Evolutionary conservation across 306 rosid genomes (phyloP), one percentile per base, ranked within the genome.

Genomic region (Dryas drummondii): DNA sequence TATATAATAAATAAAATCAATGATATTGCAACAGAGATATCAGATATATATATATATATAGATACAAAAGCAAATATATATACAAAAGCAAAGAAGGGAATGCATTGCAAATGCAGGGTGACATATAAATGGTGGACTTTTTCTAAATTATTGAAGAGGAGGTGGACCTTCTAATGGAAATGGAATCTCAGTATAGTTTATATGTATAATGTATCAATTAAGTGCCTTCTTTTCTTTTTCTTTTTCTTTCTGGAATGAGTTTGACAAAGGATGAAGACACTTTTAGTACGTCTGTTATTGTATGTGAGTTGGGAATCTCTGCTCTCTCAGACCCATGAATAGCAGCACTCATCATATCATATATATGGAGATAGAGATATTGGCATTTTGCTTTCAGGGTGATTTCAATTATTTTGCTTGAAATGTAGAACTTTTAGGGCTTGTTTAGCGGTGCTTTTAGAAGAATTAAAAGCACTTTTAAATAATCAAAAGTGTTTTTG

Each of bases 301-400:
- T 8, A 9, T 10, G 57, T 59, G 50, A 56, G 19, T 57, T 46
- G 13, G 74, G 84, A 76, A 76, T 76, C 80, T 54, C 67, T 37
- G 71, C 54, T 9, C 70, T 62, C 44, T 61, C 45, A 50, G 71
- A 80, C 80, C 50, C 57, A 61, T 80, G 76, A 75, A 80, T 75
- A 69, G 83, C 26, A 37, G 44, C 42, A 6, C 3, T 14, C 70
- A 37, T 51, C n/a, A 49, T 47, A 44, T 17, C 37, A 71, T 41
- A 15, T 53, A 12, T 6, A 9, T 3, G 13, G 26, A 11, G 27
- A 68, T 58, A 9, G 79, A 17, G 26, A 10, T 17, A 47, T 66
- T 22, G 41, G 13, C 41, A 3, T n/a, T 1, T 59, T 57, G 40
- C 65, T 59, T 59, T 59, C n/a, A 26, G 16, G 16, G 12, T 27